Base-by-base conservation (phyloP, 164 flowering plant species). In the Vitis rotundifolia region DNA sequence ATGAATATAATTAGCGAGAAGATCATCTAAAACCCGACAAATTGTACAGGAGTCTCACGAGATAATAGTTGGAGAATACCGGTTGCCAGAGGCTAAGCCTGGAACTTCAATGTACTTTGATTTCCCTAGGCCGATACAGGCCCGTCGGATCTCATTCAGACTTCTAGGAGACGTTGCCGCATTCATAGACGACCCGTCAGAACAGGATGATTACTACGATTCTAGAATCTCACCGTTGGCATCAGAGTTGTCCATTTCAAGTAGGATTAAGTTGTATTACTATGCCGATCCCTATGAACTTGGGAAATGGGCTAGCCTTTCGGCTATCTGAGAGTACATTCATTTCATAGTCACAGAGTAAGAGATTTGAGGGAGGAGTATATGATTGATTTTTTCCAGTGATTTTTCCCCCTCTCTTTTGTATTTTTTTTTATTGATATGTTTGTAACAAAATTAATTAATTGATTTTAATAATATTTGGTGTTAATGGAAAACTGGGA, bases 241-340 rank as follows among this genome's bases (percentile, higher is more conserved):
- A 2, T 68, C 84, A 11, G 97, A 93, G 1, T 77, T 95, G 74
- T 91, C 96, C 8, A 68, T 95, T 73, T 67, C 89, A 63, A 93
- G 84, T 67, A 82, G 87, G 74, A 77, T 96, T 58, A 96, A 93
- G 84, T 54, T 91, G 67, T 96, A 89, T 73, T 86, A 95, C 72
- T 89, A 90, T 70, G 94, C 87, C 15, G 93, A 95, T 79, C 91
- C 97, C 1, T 88, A 85, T 44, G 97, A 96, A 52, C 82, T 87
- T 2, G 98, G 99, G 9, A 93, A 92, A 77, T 93, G 98, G 97
- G 95, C 97, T 29, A 87, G 88, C 73, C 95, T 91, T 72, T 87
- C 91, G 12, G 95, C 94, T 14, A 77, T 91, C 69, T 93, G 83
- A 89, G 28, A 61, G 44, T 31, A 61, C 59, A 14, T 59, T 14